Percentiles rank a stretch among this genome's conserved stretches.
phyloP scores from a whole-genome alignment of 495 filamentous ascomycete genomes.

The Aspergillus asperescens region DNA sequence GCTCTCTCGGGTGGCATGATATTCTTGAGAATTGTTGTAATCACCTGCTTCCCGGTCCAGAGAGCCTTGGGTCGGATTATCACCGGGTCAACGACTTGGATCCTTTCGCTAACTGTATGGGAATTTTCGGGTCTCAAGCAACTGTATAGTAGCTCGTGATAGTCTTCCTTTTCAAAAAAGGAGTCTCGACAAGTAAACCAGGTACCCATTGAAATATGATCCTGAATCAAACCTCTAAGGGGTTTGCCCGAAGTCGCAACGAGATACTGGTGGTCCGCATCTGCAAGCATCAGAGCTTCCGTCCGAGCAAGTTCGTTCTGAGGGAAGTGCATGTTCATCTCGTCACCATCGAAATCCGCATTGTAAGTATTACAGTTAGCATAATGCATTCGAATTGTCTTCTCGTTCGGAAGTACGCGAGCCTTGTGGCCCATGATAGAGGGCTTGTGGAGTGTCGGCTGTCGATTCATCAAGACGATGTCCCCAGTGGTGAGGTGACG shows the following conservation, averaged over 20 bases:
- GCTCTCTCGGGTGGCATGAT: constrained; percentile 69
- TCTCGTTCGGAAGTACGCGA: constrained; percentile 85
- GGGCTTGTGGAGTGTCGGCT: constrained; percentile 99
- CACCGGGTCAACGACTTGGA: constrained; percentile 73
- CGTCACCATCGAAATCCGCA: constrained; percentile 99
- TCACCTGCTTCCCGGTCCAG: constrained; percentile 98
- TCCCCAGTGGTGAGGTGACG: constrained; percentile 95
- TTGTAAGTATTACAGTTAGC: constrained; percentile 99
- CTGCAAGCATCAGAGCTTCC: constrained; percentile 86
- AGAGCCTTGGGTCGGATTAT: constrained; percentile 72
- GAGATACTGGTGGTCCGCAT: constrained; percentile 96
- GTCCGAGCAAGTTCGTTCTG: constrained; percentile 92
- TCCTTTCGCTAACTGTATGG: constrained; percentile 65
- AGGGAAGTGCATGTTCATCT: constrained; percentile 99
- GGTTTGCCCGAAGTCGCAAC: constrained; percentile 92
- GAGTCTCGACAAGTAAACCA: constrained; percentile 86
- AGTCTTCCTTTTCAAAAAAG: constrained; percentile 85
- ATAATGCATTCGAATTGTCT: constrained; percentile 99
- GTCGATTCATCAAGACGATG: constrained; percentile 97
- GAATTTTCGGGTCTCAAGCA: constrained; percentile 85
- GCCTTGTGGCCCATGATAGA: constrained; percentile 98
- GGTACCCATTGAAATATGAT: constrained; percentile 93
- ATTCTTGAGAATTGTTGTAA: constrained; percentile 90
- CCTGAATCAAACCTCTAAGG: constrained; percentile 93
- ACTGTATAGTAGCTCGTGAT: constrained; percentile 86